These are phyloP conservation scores for Saitozyma sp. DNA, from an alignment of 768 basidiomycete genomes.

Conservation along the genomic window DNA sequence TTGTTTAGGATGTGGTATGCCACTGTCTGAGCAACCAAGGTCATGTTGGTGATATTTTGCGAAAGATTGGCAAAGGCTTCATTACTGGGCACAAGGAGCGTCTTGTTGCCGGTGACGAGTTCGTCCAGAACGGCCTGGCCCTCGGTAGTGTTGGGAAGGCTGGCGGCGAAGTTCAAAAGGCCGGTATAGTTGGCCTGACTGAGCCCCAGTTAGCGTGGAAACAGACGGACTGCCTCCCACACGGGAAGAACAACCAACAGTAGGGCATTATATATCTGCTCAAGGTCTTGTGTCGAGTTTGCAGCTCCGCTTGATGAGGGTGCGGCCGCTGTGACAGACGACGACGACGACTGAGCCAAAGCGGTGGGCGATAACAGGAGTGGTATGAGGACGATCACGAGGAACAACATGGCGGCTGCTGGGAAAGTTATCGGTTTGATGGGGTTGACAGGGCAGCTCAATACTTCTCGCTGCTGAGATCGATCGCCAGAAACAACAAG, in stretches of 20 bases:
- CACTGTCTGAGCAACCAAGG: conserved; percentile 58
- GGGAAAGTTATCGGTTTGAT: too few relatives aligned
- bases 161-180: conserved; percentile 54
- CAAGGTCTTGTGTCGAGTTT: conserved; percentile 21
- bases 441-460: too few relatives aligned
- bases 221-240: too few relatives aligned
- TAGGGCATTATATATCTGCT: conserved; percentile 33
- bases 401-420: too few relatives aligned
- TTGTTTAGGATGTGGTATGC: conserved; percentile 59
- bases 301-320: too few relatives aligned
- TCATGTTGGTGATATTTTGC: conserved; percentile 51
- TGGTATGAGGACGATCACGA: too few relatives aligned
- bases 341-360: conserved; percentile 45
- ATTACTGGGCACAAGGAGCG: conserved; percentile 61
- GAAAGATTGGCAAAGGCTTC: conserved; percentile 56
- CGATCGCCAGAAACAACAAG: too few relatives aligned
- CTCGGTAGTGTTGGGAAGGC: conserved; percentile 56
- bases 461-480: too few relatives aligned
- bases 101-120: conserved; percentile 49
- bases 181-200: conserved; percentile 9
- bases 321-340: conserved; percentile 34
- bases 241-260: conserved; percentile 27
- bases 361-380: conserved; percentile 13
- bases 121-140: conserved; percentile 57
- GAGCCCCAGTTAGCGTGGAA: neutral